A percentile compares a stretch with the other conserved stretches of the same genome.
phyloP scores from a whole-genome alignment of 345 rosid species.

The Iberis pinnata region DNA sequence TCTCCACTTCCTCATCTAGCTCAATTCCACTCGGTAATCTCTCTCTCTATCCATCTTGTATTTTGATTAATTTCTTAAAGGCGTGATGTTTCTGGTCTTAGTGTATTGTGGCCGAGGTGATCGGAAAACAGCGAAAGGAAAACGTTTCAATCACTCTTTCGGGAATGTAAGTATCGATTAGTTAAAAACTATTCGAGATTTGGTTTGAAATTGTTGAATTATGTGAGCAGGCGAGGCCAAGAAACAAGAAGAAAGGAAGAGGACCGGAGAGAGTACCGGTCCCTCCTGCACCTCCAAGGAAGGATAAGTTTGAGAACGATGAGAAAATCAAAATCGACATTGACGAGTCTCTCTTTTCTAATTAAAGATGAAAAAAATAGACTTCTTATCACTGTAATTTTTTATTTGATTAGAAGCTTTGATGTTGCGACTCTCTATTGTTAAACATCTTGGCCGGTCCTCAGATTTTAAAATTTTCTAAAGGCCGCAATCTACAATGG shows the following conservation, averaged over 20 bases:
- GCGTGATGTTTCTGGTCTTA: constrained; percentile 14
- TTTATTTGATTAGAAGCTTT: neutral
- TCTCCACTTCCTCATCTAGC: constrained; percentile 31
- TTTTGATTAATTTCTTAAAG: neutral
- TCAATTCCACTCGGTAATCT: constrained; percentile 34
- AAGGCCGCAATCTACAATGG: too few relatives aligned
- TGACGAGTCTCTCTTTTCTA: constrained; percentile 61
- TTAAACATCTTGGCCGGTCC: constrained; percentile 35
- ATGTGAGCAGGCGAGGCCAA: constrained; percentile 68
- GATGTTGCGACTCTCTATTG: constrained; percentile 21
- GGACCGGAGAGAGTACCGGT: constrained; percentile 65
- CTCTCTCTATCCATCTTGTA: neutral
- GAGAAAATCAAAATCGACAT: constrained; percentile 55
- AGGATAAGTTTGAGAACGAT: constrained; percentile 53
- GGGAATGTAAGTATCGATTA: constrained; percentile 64
- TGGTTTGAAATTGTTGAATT: neutral
- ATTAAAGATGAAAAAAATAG: constrained; percentile 23
- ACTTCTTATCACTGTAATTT: constrained; percentile 20
- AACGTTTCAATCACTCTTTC: constrained; percentile 85
- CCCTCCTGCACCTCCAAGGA: constrained; percentile 61
- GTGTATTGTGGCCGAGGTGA: constrained; percentile 90
- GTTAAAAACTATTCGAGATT: neutral
- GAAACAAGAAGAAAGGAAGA: constrained; percentile 82
- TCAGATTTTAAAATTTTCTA: too few relatives aligned
- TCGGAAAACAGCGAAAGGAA: constrained; percentile 76